Evolutionary conservation across 2,329 filamentous ascomycete species (phyloP), one percentile per base, ranked within the genome.

Genomic region (Teratosphaeria nubilosa): DNA sequence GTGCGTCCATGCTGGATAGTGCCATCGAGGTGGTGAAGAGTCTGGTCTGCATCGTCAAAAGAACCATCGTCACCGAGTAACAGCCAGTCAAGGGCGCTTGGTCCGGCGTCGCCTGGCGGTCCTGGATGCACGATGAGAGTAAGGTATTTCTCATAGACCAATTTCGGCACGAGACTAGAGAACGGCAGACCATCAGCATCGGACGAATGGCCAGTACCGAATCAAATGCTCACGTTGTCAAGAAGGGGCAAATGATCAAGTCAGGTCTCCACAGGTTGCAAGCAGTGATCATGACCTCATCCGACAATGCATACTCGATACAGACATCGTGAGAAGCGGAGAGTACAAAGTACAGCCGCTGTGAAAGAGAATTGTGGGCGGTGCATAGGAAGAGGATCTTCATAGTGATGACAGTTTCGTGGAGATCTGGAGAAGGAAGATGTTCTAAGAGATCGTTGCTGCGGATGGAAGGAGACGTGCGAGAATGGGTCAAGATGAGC

Each of bases 361-460:
- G 75, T 5, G 75, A 76, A 5, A 76, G 66, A 10, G 74, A 76
- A 58, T 76, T 76, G 66, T 76, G 73, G n/a, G 74, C 74, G 5
- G 74, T 76, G 61, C 74, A 76, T n/a, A 76, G 66, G 59, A 76
- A 75, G 56, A 76, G 72, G 50, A 76, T 74, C 64, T 70, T 72
- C 71, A 75, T 74, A 9, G 27, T 63, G 45, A 22, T 48, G n/a
- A 20, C 9, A 6, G 20, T 22, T 16, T 1, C 20, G 20, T 10
- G n/a, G 10, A 20, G n/a, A 22, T 48, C 25, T 41, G 14, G 24
- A 51, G 41, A 14, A 14, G 48, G 16, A 7, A 14, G 51, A 37
- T 34, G 20, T 9, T 48, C 41, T 48, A 16, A n/a, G n/a, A 48
- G 41, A 48, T 48, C 41, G 41, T 48, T 48, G 41, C 41, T 20